Evolutionary conservation across 495 filamentous ascomycete genomes (phyloP), one percentile per base, ranked within the genome.

Genomic region (Hyaloscypha bicolor): DNA sequence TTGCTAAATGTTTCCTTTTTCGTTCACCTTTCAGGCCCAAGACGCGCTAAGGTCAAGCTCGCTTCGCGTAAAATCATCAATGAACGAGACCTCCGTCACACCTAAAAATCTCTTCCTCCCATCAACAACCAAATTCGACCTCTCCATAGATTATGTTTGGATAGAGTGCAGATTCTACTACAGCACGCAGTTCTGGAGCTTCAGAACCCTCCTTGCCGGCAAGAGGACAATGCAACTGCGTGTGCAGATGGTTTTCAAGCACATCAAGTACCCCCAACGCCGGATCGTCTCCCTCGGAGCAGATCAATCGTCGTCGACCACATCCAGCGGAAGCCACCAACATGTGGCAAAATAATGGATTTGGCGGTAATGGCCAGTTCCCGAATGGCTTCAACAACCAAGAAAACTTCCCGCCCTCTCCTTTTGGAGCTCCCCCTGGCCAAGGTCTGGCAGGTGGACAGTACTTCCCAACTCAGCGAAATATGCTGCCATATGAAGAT

Each of bases 331-430:
- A 65, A 67, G 6, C 16, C 51, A 21, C 57, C 22, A 63, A 32
- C 9, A 71, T 71, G 69, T 69, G 69, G 66, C 59, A 39, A 6
- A 71, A 69, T 53, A 68, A 71, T 65, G 65, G 62, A 31, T 71
- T 65, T 62, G 57, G 59, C 32, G 42, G 21, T 25, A 67, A 64
- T 55, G 61, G 64, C 8, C 31, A 25, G 8, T 65, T 67, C 32
- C 67, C 29, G 51, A 69, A 65, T 51, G 64, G 60, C 29, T 62
- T 64, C 51, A 68, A 64, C 51, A 31, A 61, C 22, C 55, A 66
- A 68, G 68, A 70, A 19, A 45, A 62, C 19, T 68, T 55, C 33
- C 21, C 65, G 51, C 39, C 59, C 2, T 64, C 70, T 8, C 60
- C 64, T 45, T 67, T 66, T 22, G 65, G 53, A 48, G 42, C 16